phyloP scores from a whole-genome alignment of 495 filamentous ascomycete species.

The Xylaria cubensis region DNA sequence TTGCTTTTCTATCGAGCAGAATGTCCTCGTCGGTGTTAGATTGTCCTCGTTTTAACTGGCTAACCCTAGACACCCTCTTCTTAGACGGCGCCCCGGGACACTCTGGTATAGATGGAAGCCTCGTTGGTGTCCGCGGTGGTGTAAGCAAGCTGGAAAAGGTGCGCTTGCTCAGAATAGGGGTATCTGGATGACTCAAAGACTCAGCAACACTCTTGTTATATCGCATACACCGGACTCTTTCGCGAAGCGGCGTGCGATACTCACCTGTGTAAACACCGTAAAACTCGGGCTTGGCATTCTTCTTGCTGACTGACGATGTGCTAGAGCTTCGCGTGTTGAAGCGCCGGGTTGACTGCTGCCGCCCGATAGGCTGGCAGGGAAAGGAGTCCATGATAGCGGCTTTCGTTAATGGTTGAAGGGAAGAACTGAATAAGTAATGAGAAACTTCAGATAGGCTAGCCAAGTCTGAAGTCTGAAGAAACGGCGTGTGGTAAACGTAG shows the following conservation, averaged over 20 bases:
- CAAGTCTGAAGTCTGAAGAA: slow-evolving; percentile 14
- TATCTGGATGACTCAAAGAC: not conserved
- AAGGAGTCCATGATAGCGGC: not conserved
- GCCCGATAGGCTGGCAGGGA: not conserved
- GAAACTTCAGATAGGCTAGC: slow-evolving; percentile 16
- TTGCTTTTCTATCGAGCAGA: slow-evolving; percentile 1
- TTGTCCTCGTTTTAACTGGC: not conserved
- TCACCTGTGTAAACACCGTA: slow-evolving; percentile 21
- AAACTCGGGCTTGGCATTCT: not conserved
- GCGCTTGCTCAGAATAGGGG: not conserved
- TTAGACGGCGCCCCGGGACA: slow-evolving; percentile 16
- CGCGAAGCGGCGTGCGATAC: not conserved
- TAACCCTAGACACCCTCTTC: not conserved
- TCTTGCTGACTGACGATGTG: not conserved
- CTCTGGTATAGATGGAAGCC: not conserved
- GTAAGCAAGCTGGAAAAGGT: not conserved
- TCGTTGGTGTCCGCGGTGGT: not conserved
- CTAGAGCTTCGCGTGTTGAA: not conserved
- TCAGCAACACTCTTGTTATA: not conserved
- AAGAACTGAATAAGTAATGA: not conserved
- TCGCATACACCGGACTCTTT: slow-evolving; percentile 7
- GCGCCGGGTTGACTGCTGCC: not conserved
- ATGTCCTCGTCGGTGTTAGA: not conserved
- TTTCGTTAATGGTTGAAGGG: not conserved
- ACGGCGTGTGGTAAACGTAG: not conserved